Percentiles rank a stretch among this genome's conserved stretches.
Conservation (phyloP, 179 eudicot species). For the Carnegiea gigantea region DNA sequence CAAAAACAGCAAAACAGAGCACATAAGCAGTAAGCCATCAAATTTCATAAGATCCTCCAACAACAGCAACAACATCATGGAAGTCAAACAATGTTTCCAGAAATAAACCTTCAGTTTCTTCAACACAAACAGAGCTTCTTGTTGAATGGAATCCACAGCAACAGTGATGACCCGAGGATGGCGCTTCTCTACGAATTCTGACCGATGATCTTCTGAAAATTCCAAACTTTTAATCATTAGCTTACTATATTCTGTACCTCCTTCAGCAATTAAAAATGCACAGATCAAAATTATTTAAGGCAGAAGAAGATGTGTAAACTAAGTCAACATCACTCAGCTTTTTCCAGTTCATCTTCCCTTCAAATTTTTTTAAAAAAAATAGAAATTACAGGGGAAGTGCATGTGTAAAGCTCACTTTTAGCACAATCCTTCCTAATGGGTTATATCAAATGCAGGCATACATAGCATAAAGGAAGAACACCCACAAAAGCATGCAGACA, state of each 20-base stretch:
- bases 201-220: conserved; percentile 26
- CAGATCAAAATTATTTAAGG: background rate
- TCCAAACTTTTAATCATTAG: background rate
- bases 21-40: conserved; percentile 7
- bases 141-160: conserved; percentile 67
- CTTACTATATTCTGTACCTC: background rate
- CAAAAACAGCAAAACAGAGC: background rate
- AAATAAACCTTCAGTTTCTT: conserved; percentile 80
- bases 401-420: background rate
- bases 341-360: background rate
- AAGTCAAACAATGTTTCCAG: conserved; percentile 19
- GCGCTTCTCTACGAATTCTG: conserved; percentile 31
- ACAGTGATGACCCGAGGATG: conserved; percentile 47
- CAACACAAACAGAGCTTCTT: conserved; percentile 63
- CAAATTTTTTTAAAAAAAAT: background rate
- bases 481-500: background rate
- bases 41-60: conserved; percentile 5
- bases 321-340: background rate
- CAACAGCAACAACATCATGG: background rate
- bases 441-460: background rate
- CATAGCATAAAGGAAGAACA: background rate
- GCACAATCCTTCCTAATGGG: background rate
- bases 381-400: background rate
- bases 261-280: background rate
- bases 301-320: background rate